These are phyloP conservation scores for Botryotinia calthae DNA, from an alignment of 2,329 filamentous ascomycete genomes.

Conservation along the genomic window DNA sequence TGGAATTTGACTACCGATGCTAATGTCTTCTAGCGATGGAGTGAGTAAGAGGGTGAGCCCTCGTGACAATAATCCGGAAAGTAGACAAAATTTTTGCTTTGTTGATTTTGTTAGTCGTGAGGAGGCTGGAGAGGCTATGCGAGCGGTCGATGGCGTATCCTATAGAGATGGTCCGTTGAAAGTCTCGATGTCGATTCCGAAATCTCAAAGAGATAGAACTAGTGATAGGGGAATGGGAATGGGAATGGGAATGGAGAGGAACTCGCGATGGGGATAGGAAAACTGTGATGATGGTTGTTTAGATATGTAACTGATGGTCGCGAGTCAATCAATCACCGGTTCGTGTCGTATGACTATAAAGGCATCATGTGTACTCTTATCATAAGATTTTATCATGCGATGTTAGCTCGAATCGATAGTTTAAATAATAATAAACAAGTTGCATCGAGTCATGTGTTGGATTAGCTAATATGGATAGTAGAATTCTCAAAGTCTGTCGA, in stretches of 20 bases:
- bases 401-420: neutral
- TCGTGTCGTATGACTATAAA: neutral
- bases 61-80: neutral
- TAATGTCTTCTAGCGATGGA: neutral
- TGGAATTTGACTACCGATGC: neutral
- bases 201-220: neutral
- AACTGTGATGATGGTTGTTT: neutral
- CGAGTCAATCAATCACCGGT: neutral
- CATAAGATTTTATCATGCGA: neutral
- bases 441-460: neutral
- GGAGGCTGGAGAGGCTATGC: neutral
- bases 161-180: conserved; percentile 5
- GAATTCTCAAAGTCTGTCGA: neutral
- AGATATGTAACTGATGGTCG: neutral
- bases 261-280: neutral
- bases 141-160: neutral
- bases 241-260: neutral
- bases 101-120: neutral
- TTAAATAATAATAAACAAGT: neutral
- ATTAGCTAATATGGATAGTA: neutral
- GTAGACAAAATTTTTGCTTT: conserved; percentile 8
- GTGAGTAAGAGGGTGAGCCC: conserved; percentile 10
- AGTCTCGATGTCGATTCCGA: neutral
- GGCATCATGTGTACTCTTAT: neutral
- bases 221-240: neutral